A percentile compares a stretch with the other conserved stretches of the same genome.
These are phyloP conservation scores for Thelephora aurantiotincta DNA, from an alignment of 768 basidiomycete genomes.

Conservation along the genomic window DNA sequence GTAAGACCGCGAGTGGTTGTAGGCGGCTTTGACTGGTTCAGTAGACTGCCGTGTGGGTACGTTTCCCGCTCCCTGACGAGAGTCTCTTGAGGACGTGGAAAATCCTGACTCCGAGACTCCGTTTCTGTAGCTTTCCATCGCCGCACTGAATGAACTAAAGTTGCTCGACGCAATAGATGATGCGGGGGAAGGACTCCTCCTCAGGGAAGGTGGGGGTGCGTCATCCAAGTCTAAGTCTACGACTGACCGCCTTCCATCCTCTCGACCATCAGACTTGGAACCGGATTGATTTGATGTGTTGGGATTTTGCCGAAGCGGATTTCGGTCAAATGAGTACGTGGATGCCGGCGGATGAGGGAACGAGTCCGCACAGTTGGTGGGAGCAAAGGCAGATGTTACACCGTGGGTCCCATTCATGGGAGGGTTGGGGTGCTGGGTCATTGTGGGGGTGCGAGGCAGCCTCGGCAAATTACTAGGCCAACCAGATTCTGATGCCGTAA, in stretches of 20 bases:
- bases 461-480: background rate
- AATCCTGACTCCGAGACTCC: background rate
- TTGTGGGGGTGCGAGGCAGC: background rate
- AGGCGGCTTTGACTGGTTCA: background rate
- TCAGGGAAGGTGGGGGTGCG: slow-evolving; percentile 27
- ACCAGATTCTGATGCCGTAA: background rate
- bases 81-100: background rate
- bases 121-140: no score
- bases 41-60: background rate
- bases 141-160: background rate
- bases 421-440: no score
- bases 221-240: slow-evolving; percentile 24
- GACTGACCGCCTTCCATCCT: slow-evolving; percentile 9
- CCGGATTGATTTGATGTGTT: background rate
- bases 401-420: background rate
- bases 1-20: no score
- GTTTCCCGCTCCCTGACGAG: background rate
- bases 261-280: slow-evolving; percentile 2
- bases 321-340: background rate
- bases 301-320: background rate
- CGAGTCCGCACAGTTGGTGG: background rate
- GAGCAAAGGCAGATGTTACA: background rate
- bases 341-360: background rate
- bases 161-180: background rate
- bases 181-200: slow-evolving; percentile 15